Conservation (phyloP, 2,329 filamentous ascomycete species). For the Pestalotiopsis sp. region DNA sequence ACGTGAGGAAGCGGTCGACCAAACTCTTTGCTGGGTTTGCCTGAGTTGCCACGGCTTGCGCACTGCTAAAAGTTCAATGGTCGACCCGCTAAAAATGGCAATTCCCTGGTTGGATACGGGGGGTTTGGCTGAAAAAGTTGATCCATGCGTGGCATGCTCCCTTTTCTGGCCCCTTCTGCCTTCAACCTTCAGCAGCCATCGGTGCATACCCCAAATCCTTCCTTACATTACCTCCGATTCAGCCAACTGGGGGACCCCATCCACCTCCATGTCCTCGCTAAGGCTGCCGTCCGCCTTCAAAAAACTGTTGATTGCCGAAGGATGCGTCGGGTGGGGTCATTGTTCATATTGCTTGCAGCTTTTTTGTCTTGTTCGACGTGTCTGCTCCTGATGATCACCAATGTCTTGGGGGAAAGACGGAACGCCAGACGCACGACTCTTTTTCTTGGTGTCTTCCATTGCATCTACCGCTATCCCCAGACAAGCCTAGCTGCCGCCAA, state of each 20-base stretch:
- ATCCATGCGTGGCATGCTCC: background rate
- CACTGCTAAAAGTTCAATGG: background rate
- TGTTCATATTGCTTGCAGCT: background rate
- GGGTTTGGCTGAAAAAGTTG: background rate
- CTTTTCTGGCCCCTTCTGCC: background rate
- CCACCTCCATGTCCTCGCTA: background rate
- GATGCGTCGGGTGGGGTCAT: background rate
- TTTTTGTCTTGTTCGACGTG: background rate
- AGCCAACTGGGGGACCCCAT: background rate
- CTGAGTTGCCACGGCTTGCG: background rate
- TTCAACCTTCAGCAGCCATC: no score
- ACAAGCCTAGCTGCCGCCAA: background rate
- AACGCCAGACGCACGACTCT: background rate
- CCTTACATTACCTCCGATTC: background rate
- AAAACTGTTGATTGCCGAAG: background rate
- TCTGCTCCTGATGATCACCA: constrained; percentile 1
- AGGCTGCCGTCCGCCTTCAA: background rate
- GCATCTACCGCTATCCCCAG: background rate
- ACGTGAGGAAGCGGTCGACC: background rate
- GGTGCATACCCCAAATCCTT: background rate
- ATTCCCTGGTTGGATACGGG: background rate
- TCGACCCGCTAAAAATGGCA: background rate
- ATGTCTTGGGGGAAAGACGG: background rate
- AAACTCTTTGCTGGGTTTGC: background rate
- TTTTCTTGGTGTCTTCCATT: constrained; percentile 13